phyloP scores from a whole-genome alignment of 371 early-diverging fungal species.

The Circinella minor region DNA sequence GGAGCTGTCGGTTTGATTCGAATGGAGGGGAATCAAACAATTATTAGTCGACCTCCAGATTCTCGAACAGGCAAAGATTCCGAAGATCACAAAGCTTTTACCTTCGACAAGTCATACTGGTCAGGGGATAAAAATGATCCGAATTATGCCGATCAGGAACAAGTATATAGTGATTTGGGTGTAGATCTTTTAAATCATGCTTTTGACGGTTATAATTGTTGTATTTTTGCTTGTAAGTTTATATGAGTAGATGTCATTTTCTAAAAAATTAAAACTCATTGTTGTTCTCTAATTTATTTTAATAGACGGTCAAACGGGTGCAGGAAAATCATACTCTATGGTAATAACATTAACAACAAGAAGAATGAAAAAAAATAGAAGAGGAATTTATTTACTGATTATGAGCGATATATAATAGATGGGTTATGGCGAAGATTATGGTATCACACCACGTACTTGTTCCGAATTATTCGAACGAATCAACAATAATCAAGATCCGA shows the following conservation, averaged over 20 bases:
- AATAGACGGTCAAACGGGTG: slow-evolving; percentile 86
- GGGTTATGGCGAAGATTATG: slow-evolving; percentile 78
- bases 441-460: slow-evolving; percentile 85
- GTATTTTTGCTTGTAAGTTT: slow-evolving; percentile 83
- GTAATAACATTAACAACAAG: slow-evolving; percentile 19
- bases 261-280: background rate
- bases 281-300: background rate
- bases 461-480: slow-evolving; percentile 78
- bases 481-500: slow-evolving; percentile 43
- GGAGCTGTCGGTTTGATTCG: slow-evolving; percentile 66
- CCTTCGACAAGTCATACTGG: slow-evolving; percentile 90
- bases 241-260: no score
- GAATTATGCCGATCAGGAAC: slow-evolving; percentile 77
- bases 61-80: slow-evolving; percentile 40
- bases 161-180: slow-evolving; percentile 79
- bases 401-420: slow-evolving; percentile 29
- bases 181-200: slow-evolving; percentile 85
- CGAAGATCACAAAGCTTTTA: slow-evolving; percentile 69
- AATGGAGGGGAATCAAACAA: slow-evolving; percentile 76
- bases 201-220: slow-evolving; percentile 87
- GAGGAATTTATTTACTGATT: no score
- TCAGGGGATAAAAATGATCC: slow-evolving; percentile 70
- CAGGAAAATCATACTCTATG: slow-evolving; percentile 88
- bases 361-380: background rate
- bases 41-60: slow-evolving; percentile 60